Base-by-base conservation (phyloP, 1,284 basidiomycete genomes). In the Malassezia obtusa region DNA sequence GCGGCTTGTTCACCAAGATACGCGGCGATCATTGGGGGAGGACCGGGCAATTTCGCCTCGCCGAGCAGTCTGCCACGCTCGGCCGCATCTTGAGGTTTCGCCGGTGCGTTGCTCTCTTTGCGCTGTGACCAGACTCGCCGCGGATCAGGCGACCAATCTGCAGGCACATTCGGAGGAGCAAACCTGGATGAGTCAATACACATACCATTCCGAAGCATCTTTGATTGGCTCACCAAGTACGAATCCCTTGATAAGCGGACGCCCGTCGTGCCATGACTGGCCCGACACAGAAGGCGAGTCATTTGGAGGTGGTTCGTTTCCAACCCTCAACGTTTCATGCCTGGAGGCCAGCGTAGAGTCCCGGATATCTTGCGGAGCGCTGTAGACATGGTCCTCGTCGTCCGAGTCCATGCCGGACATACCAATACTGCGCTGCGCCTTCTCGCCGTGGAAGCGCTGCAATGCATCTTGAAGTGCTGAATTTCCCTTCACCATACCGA, bases 1-100 rank as follows among this genome's bases (percentile, higher is more conserved):
- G 82, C 80, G 63, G 91, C 88, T 71, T 90, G 91, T 59, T 85
- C 82, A 0, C 89, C 90, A 68, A 96, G 83, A 73, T 85, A 96
- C 44, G 95, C 89, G 67, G 91, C 91, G 3, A 98, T 82, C 0
- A 89, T 92, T 0, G 82, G 83, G 1, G 83, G 80, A 33, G 82
- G 82, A 1, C 82, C 77, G 1, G 83, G 80, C 6, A 86, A 77
- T 4, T 81, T 81, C 0, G 80, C 80, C 75, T 96, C 92, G 43
- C 92, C 91, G 0, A 98, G 78, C 8, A 86, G 78, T 2, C 79
- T 76, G 25, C 89, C 91, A 45, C 92, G 81, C 21, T 55, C 32
- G 84, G 15, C 24, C 3, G 85, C 82, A n/a, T 33, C 21, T n/a
- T 83, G 79, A 35, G 86, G 57, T 39, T 57, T 60, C 26, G 36